These are phyloP conservation scores for Claviceps citrina DNA, from an alignment of 2,329 filamentous ascomycete species.

Conservation along the genomic window DNA sequence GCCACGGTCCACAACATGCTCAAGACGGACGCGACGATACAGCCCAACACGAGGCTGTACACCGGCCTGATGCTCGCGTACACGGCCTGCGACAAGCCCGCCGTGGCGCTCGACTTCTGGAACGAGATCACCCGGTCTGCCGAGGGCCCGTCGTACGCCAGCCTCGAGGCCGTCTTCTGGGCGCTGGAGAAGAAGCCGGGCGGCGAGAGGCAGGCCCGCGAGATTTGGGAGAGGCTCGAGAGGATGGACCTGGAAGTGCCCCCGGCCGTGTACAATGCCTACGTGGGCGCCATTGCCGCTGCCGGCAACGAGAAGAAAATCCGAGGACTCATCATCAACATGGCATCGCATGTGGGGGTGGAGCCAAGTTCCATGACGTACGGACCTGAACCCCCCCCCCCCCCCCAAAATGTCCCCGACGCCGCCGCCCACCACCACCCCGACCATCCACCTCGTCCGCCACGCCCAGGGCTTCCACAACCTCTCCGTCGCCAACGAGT, in stretches of 20 bases:
- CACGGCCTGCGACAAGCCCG: slow-evolving; percentile 48
- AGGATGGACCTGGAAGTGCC: slow-evolving; percentile 68
- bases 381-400: slow-evolving; percentile 25
- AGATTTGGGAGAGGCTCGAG: slow-evolving; percentile 56
- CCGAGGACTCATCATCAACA: slow-evolving; percentile 48
- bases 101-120: slow-evolving; percentile 65
- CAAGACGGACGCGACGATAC: slow-evolving; percentile 75
- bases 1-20: slow-evolving; percentile 79
- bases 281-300: slow-evolving; percentile 59
- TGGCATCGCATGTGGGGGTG: slow-evolving; percentile 50
- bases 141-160: slow-evolving; percentile 77
- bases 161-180: slow-evolving; percentile 66
- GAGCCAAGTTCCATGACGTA: slow-evolving; percentile 56
- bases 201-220: slow-evolving; percentile 43
- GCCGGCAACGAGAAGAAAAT: slow-evolving; percentile 57
- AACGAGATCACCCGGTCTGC: slow-evolving; percentile 62
- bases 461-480: slow-evolving; percentile 76
- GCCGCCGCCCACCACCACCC: no score
- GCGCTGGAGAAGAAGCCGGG: slow-evolving; percentile 51
- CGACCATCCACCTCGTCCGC: slow-evolving; percentile 51
- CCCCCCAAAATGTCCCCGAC: no score
- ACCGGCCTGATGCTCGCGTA: slow-evolving; percentile 85
- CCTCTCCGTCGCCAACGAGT: slow-evolving; percentile 51
- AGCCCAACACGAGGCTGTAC: slow-evolving; percentile 58
- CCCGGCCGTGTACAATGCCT: slow-evolving; percentile 56